Evolutionary conservation across 108 stramenopile genomes (phyloP), one percentile per base, ranked within the genome.

Genomic region (Skeletonema grethae): DNA sequence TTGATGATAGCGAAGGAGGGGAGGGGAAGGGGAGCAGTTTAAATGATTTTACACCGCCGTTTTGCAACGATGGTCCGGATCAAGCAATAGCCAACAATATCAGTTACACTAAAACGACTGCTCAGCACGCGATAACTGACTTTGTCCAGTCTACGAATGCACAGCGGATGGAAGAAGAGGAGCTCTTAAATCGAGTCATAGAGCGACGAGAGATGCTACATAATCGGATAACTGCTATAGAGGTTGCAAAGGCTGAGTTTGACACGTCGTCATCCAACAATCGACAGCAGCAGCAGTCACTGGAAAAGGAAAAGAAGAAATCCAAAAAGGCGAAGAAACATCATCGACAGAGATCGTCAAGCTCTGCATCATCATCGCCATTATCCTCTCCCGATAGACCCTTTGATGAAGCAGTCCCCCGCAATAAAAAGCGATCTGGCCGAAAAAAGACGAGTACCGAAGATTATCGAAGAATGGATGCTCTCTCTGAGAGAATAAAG

Each of bases 121-220:
- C 25, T 1, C 25, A 53, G n/a, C 20, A 53, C 22, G 50, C 22
- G 22, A 53, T 53, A 53, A 20, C 4, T 24, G 22, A 22, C 20
- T 53, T 22, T 24, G 50, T 53, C 22, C 22, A 53, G 50, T 53
- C 50, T 10, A 53, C 50, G 9, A 53, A 53, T 53, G 50, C 50
- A 22, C 50, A 53, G 9, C 2, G 50, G 22, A 24, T 53, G 20
- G 76, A 63, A 28, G 76, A 77, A 35, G 65, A 65, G 36, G 76
- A 70, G 45, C 57, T 77, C 1, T 69, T 77, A 45, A 63, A 70
- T 46, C 56, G 68, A 32, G 76, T 70, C 10, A 77, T 77, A 20
- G 64, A 77, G 16, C 69, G 76, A 55, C 56, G 76, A 29, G 56
- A 53, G 22, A 16, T 70, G 30, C 59, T 77, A 18, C 76, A 65